These are phyloP conservation scores for Curvularia verruculosa DNA, from an alignment of 2,329 filamentous ascomycete species.

Conservation along the genomic window DNA sequence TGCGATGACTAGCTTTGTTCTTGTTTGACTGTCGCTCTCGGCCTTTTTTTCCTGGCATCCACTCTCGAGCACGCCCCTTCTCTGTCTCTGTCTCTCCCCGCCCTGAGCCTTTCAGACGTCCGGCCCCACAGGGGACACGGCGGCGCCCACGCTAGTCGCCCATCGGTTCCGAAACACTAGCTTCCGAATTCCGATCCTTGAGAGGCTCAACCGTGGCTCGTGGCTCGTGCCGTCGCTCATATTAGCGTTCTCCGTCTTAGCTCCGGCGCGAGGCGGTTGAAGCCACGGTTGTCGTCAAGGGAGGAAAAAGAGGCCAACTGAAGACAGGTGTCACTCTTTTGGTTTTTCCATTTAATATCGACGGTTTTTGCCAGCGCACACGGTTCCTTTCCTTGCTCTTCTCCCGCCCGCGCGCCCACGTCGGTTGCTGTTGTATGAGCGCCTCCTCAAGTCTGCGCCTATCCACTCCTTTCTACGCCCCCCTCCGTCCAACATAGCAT, in stretches of 20 bases:
- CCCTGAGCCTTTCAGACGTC: background rate
- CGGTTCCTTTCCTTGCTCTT: background rate
- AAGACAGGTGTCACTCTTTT: constrained; percentile 13
- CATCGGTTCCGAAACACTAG: constrained; percentile 12
- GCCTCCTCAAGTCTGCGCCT: background rate
- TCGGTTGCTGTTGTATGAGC: background rate
- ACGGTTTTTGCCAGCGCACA: background rate
- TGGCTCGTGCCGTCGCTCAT: constrained; percentile 9
- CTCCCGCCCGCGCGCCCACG: background rate
- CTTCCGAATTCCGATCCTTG: constrained; percentile 19
- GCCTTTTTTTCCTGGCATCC: background rate
- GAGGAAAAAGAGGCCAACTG: constrained; percentile 1
- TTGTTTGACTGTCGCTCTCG: background rate
- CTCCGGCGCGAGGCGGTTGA: constrained; percentile 30
- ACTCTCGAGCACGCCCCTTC: no score
- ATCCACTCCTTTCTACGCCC: background rate
- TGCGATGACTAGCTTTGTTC: background rate
- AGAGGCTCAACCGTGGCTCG: constrained; percentile 19
- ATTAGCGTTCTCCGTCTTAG: constrained; percentile 37
- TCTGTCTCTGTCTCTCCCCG: background rate
- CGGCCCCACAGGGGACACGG: background rate
- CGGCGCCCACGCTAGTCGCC: constrained; percentile 1
- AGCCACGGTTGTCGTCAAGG: constrained; percentile 35
- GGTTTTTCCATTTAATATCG: background rate
- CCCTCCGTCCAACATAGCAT: background rate